Base-by-base conservation (phyloP, 306 rosid species). In the Ormosia emarginata region DNA sequence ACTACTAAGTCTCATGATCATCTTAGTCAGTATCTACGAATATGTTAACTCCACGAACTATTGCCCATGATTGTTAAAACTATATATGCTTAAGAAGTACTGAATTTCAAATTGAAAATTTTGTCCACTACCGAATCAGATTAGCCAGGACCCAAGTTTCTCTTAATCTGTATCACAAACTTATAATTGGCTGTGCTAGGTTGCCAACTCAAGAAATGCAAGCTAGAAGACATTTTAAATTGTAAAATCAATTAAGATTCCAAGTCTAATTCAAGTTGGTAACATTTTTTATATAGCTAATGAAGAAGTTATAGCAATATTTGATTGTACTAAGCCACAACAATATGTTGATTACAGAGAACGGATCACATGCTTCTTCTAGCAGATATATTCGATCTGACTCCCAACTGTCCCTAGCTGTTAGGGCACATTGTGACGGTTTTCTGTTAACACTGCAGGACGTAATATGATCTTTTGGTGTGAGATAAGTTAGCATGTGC, bases 361-460 rank as follows among this genome's bases (percentile, higher is more conserved):
- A 8, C 18, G 69, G 85, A 71, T 53, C 85, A 85, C 85, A 59
- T 84, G 87, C 46, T 56, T 76, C 40, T 55, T 76, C 49, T 33
- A 65, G 57, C 10, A 63, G 63, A 84, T 75, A 77, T 80, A 55
- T 64, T 80, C 83, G 41, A 80, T 59, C 84, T 49, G 79, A 76
- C 83, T 75, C 33, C 74, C 55, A 70, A 84, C 68, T 57, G 74
- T 83, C 71, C 57, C 61, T 40, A 74, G 81, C 58, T 79, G 77
- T 69, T 6, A 46, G 8, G 73, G 61, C 44, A 46, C 87, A 62
- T 68, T 78, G 80, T 34, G 71, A 74, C 88, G 41, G 90, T 81
- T 87, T 87, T 81, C 90, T 44, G 88, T 87, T 83, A 79, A 3
- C 49, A 81, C 39, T 72, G 59, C 34, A 40, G 63, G 44, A 30